These are phyloP conservation scores for Rossbeevera mucosa DNA, from an alignment of 768 basidiomycete species.

Conservation along the genomic window DNA sequence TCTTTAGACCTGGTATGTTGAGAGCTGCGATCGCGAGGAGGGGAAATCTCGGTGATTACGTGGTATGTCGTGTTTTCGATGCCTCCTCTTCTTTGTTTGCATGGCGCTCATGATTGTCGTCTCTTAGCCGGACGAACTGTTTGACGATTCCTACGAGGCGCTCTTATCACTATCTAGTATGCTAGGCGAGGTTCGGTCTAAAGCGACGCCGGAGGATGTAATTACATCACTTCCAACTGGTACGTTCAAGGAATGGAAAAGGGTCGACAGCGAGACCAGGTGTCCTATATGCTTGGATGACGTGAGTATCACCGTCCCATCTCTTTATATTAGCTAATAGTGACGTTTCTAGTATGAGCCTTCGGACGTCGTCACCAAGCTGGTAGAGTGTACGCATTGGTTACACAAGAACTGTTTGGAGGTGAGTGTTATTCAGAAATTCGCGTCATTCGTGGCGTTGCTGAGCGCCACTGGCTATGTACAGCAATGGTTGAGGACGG, in stretches of 20 bases:
- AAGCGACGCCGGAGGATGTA: slow-evolving; percentile 57
- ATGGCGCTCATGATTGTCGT: slow-evolving; percentile 2
- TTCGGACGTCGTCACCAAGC: slow-evolving; percentile 58
- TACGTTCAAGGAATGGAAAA: slow-evolving; percentile 65
- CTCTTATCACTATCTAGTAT: slow-evolving; percentile 53
- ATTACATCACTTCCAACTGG: slow-evolving; percentile 57
- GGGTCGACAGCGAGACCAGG: slow-evolving; percentile 59
- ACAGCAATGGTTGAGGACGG: slow-evolving; percentile 77
- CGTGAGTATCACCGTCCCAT: slow-evolving; percentile 40
- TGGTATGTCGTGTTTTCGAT: slow-evolving; percentile 41
- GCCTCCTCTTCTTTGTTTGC: not conserved
- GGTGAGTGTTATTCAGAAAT: slow-evolving; percentile 36
- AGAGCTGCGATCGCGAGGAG: slow-evolving; percentile 20
- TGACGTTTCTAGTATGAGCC: slow-evolving; percentile 49
- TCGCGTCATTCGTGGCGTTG: not conserved
- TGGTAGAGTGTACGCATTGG: slow-evolving; percentile 75
- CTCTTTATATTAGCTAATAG: not conserved
- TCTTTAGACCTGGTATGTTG: slow-evolving; percentile 23
- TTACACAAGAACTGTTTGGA: slow-evolving; percentile 71
- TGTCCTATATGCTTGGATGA: slow-evolving; percentile 87
- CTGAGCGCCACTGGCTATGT: slow-evolving; percentile 5
- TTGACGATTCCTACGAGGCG: slow-evolving; percentile 72
- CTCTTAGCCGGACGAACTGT: slow-evolving; percentile 65
- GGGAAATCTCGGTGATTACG: slow-evolving; percentile 39
- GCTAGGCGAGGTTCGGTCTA: slow-evolving; percentile 67